These are phyloP conservation scores for Chaetomium olivaceum DNA, from an alignment of 2,329 filamentous ascomycete genomes.

Conservation along the genomic window DNA sequence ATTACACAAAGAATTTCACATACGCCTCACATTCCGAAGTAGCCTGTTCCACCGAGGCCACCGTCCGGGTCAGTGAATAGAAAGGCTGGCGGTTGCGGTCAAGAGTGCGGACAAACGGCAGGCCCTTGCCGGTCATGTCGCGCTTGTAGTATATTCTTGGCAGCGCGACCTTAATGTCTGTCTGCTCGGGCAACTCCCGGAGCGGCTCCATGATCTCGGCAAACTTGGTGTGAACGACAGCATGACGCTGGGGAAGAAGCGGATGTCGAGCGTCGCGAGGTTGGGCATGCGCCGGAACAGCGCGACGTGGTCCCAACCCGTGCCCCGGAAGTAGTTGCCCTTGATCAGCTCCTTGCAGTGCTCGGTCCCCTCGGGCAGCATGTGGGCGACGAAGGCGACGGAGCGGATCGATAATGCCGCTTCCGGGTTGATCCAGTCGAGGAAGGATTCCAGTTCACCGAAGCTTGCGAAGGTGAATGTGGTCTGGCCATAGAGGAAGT, in stretches of 20 bases:
- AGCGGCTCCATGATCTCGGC: constrained; percentile 15
- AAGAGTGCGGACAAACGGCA: neutral
- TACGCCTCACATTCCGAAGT: neutral
- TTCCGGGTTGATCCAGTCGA: constrained; percentile 12
- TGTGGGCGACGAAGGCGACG: constrained; percentile 21
- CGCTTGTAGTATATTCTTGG: constrained; percentile 4
- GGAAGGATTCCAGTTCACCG: constrained; percentile 14
- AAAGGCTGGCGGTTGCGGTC: neutral
- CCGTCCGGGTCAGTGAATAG: neutral
- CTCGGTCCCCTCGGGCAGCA: constrained; percentile 5
- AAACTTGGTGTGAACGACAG: constrained; percentile 9
- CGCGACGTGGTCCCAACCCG: constrained; percentile 5
- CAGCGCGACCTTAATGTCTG: neutral
- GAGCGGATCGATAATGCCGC: constrained; percentile 6
- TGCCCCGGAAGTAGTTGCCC: constrained; percentile 17
- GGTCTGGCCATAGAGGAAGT: constrained; percentile 16
- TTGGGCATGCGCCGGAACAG: constrained; percentile 18
- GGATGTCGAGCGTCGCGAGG: constrained; percentile 16
- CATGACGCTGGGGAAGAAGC: constrained; percentile 22
- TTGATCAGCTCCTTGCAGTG: constrained; percentile 16
- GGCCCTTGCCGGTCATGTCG: neutral
- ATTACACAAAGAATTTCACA: neutral
- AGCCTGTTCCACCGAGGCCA: neutral
- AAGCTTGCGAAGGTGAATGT: constrained; percentile 22
- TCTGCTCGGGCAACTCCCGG: neutral